A percentile compares a stretch with the other conserved stretches of the same genome.
Conservation (phyloP, 179 eudicot genomes). For the Camellia oleifera region DNA sequence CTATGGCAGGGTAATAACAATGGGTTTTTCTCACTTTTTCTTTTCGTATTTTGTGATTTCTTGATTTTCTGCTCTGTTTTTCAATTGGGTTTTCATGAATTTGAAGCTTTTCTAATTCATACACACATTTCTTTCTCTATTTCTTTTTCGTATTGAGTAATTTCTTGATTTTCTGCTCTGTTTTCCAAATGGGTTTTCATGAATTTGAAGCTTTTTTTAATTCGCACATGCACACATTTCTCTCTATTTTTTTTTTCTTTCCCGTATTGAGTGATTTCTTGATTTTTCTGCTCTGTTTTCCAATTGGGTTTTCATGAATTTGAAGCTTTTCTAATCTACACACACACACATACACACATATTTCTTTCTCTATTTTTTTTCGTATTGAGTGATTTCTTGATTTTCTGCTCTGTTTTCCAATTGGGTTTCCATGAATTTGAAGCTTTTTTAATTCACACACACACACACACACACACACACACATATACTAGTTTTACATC, state of each 20-base stretch:
- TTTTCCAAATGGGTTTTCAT: background rate
- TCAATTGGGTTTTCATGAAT: background rate
- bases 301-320: background rate
- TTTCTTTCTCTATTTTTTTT: background rate
- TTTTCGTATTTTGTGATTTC: background rate
- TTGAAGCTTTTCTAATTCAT: background rate
- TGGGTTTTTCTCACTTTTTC: background rate
- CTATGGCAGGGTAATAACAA: slow-evolving; percentile 65
- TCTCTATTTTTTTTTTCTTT: background rate
- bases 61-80: background rate
- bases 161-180: background rate
- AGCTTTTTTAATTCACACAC: background rate
- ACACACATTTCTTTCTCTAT: background rate
- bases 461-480: no score
- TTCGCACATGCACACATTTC: no score
- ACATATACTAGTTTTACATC: no score
- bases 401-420: background rate
- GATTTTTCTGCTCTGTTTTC: background rate
- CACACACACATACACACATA: no score
- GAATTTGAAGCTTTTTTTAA: background rate
- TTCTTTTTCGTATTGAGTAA: background rate
- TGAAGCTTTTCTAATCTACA: background rate
- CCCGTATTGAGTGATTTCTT: background rate
- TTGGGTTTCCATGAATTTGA: background rate
- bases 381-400: background rate